A percentile compares a stretch with the other conserved stretches of the same genome.
These are phyloP conservation scores for Sarocladium kiliense DNA, from an alignment of 2,329 filamentous ascomycete genomes.

Conservation along the genomic window DNA sequence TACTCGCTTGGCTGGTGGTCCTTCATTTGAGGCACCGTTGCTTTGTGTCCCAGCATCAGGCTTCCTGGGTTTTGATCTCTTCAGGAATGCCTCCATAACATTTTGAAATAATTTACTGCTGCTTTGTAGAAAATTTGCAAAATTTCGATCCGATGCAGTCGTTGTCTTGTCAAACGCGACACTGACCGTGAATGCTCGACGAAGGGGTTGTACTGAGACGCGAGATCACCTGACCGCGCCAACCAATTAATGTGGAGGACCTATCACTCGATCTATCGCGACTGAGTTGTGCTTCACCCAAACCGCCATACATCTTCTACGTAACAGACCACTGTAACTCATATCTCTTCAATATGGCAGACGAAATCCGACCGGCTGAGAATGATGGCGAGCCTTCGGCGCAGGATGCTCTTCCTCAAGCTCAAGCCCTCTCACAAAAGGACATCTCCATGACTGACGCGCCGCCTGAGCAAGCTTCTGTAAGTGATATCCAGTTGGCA, in stretches of 20 bases:
- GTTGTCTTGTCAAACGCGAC: constrained; percentile 9
- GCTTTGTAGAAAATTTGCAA: not conserved
- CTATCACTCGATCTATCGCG: not conserved
- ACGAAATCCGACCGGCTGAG: not conserved
- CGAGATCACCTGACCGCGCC: constrained; percentile 33
- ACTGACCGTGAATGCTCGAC: not conserved
- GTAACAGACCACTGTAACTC: not conserved
- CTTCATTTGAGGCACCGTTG: not conserved
- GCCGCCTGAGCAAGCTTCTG: constrained; percentile 33
- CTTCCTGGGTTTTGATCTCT: constrained; percentile 16
- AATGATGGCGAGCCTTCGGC: not conserved
- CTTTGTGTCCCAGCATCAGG: constrained; percentile 15
- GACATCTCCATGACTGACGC: constrained; percentile 41
- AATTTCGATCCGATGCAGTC: not conserved
- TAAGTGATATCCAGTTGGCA: constrained; percentile 19
- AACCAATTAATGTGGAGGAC: not conserved
- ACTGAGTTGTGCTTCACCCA: not conserved
- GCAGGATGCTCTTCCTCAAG: constrained; percentile 4
- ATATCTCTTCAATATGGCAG: constrained; percentile 7
- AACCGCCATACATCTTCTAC: not conserved
- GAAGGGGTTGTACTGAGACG: constrained; percentile 17
- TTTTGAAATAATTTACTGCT: constrained; percentile 1
- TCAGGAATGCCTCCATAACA: constrained; percentile 34
- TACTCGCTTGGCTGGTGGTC: constrained; percentile 23
- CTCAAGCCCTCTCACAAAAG: constrained; percentile 20